Evolutionary conservation across 129 eudicot genomes (phyloP), one percentile per base, ranked within the genome.

Genomic region (Apium graveolens): DNA sequence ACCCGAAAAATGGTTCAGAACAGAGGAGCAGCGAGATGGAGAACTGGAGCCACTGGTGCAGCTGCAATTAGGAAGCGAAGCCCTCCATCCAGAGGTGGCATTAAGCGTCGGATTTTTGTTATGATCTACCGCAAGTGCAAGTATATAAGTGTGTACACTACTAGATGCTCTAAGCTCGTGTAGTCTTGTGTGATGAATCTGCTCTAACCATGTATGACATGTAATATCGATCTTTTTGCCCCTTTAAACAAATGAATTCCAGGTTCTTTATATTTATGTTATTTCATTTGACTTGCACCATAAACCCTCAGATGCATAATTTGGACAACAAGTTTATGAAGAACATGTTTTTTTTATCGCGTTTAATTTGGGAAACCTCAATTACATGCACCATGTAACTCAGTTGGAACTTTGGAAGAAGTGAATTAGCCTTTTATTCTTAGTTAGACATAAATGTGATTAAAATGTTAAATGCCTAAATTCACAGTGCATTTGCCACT

Each of bases 91-190:
- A 46, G 78, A 75, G 78, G 78, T 16, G 20, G n/a, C 43, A 48
- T 75, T 37, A 75, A 75, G 44, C 78, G 78, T 38, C 66, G 18
- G 66, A 75, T 75, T 75, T 75, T 75, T 3, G 29, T 31, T 10
- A 21, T 5, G 0, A 18, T 75, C 13, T 75, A 35, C 29, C 18
- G 78, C 7, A 46, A 31, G 78, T 75, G 26, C 20, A 75, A 48
- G 66, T 21, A 17, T 4, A 29, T 7, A 27, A 31, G 62, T 74
- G 12, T 29, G 31, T 48, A 32, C 18, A 32, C 44, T 75, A 3
- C 78, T 20, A 49, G 20, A 9, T 45, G 34, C 20, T 31, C 65
- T 55, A 24, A 55, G 65, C 65, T 55, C 0, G 29, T 55, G 31
- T 24, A 55, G 29, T 55, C 13, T 7, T 55, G 65, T 21, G n/a